Percentiles rank a stretch among this genome's conserved stretches.
These are phyloP conservation scores for Copromyces sp. DNA, from an alignment of 495 filamentous ascomycete species.

Conservation along the genomic window DNA sequence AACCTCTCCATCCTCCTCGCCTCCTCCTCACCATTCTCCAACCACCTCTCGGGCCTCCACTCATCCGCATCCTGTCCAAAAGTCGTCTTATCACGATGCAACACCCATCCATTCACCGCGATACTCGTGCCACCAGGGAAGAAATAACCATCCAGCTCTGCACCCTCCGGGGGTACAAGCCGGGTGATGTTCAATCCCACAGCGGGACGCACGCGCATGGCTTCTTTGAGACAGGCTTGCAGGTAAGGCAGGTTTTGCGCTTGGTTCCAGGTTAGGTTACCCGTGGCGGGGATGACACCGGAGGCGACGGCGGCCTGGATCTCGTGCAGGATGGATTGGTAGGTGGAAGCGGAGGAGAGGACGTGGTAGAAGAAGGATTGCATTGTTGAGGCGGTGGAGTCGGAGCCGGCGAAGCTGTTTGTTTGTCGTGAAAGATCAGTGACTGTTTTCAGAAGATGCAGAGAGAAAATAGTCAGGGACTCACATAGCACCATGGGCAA, in stretches of 20 bases:
- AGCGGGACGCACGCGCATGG: constrained; percentile 54
- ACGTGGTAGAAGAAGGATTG: constrained; percentile 46
- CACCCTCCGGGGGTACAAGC: constrained; percentile 41
- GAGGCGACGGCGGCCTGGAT: constrained; percentile 30
- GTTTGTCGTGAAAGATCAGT: neutral
- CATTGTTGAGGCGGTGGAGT: constrained; percentile 52
- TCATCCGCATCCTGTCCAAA: constrained; percentile 54
- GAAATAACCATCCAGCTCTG: constrained; percentile 41
- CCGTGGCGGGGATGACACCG: constrained; percentile 30
- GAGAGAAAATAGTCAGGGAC: no score
- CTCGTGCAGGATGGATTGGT: constrained; percentile 33
- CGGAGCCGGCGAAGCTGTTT: constrained; percentile 47
- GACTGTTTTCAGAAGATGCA: neutral
- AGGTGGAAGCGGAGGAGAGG: constrained; percentile 33
- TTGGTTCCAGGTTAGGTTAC: constrained; percentile 36
- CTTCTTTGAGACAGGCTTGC: constrained; percentile 57
- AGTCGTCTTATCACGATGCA: constrained; percentile 40
- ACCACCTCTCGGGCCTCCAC: constrained; percentile 57
- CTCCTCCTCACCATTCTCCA: constrained; percentile 37
- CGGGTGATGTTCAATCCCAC: constrained; percentile 46
- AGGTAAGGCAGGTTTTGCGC: constrained; percentile 46
- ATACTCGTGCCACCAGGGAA: constrained; percentile 43
- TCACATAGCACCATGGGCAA: constrained; percentile 45
- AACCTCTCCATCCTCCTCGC: constrained; percentile 38
- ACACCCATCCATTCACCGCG: constrained; percentile 45